Percentiles rank a stretch among this genome's conserved stretches.
phyloP scores from a whole-genome alignment of 1,284 basidiomycete genomes.

The Melampsora americana region DNA sequence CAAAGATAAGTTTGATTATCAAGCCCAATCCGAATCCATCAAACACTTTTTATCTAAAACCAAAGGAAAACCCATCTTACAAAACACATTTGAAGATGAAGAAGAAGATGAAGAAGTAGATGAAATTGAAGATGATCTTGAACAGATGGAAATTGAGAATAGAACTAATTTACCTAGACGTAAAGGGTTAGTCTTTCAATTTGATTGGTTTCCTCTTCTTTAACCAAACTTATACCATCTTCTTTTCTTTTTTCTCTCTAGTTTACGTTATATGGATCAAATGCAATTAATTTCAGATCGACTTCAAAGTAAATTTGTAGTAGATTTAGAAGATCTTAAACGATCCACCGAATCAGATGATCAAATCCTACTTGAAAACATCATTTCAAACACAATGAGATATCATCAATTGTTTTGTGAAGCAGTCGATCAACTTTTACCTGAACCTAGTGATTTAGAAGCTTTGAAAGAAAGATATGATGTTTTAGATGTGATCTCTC shows the following conservation, averaged over 20 bases:
- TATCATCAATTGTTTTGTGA: slow-evolving; percentile 87
- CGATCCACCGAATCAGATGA: slow-evolving; percentile 13
- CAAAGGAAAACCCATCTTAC: slow-evolving; percentile 25
- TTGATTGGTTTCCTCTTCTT: not conserved
- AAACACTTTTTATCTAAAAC: slow-evolving; percentile 35
- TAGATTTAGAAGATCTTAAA: slow-evolving; percentile 71
- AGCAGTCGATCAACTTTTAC: slow-evolving; percentile 83
- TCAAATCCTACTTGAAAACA: slow-evolving; percentile 57
- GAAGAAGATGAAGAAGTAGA: slow-evolving; percentile 68
- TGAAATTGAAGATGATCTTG: slow-evolving; percentile 60
- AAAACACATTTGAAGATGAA: slow-evolving; percentile 58
- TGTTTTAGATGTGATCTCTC: slow-evolving; percentile 89
- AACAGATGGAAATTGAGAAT: slow-evolving; percentile 55
- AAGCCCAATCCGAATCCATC: slow-evolving; percentile 26
- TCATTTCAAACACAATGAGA: slow-evolving; percentile 79
- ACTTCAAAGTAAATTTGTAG: slow-evolving; percentile 75
- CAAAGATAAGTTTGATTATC: slow-evolving; percentile 36
- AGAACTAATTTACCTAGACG: slow-evolving; percentile 54
- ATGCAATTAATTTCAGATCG: slow-evolving; percentile 90
- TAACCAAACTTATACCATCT: not conserved
- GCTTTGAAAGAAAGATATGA: slow-evolving; percentile 64
- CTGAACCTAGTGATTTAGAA: slow-evolving; percentile 80
- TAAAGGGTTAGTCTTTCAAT: not conserved
- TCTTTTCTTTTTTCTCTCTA: not conserved
- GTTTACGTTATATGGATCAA: slow-evolving; percentile 81